phyloP scores from a whole-genome alignment of 768 basidiomycete genomes.

The Leucosporidium creatinivorum region DNA sequence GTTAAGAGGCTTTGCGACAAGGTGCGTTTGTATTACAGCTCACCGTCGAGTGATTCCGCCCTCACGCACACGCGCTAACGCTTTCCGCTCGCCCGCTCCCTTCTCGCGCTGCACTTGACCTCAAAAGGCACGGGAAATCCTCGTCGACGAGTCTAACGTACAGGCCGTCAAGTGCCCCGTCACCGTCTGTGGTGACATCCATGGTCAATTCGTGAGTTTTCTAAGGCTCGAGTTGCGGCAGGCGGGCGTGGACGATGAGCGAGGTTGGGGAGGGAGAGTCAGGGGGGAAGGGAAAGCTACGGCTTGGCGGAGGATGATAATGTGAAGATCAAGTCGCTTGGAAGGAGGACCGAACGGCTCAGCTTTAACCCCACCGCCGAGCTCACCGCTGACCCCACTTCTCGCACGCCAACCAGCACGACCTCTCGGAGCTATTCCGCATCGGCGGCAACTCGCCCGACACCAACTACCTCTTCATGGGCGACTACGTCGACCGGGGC shows the following conservation, averaged over 20 bases:
- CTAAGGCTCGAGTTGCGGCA: not conserved
- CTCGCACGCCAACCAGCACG: slow-evolving; percentile 49
- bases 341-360: not conserved
- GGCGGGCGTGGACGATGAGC: not conserved
- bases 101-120: not conserved
- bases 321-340: too few species aligned
- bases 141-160: slow-evolving; percentile 99
- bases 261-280: not conserved
- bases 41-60: not conserved
- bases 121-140: slow-evolving; percentile 85
- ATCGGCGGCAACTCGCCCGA: slow-evolving; percentile 98
- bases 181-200: slow-evolving; percentile 98
- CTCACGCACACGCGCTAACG: not conserved
- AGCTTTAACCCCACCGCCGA: not conserved
- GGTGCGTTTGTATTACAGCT: slow-evolving; percentile 50
- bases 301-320: not conserved
- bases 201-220: slow-evolving; percentile 93
- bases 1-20: slow-evolving; percentile 99
- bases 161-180: slow-evolving; percentile 98
- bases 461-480: slow-evolving; percentile 99
- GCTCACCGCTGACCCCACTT: not conserved
- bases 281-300: not conserved
- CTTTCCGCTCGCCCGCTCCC: not conserved
- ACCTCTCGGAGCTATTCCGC: slow-evolving; percentile 95
- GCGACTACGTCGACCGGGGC: slow-evolving; percentile 96